A percentile compares a stretch with the other conserved stretches of the same genome.
phyloP scores from a whole-genome alignment of 306 rosid species.

The Vigna angularis region DNA sequence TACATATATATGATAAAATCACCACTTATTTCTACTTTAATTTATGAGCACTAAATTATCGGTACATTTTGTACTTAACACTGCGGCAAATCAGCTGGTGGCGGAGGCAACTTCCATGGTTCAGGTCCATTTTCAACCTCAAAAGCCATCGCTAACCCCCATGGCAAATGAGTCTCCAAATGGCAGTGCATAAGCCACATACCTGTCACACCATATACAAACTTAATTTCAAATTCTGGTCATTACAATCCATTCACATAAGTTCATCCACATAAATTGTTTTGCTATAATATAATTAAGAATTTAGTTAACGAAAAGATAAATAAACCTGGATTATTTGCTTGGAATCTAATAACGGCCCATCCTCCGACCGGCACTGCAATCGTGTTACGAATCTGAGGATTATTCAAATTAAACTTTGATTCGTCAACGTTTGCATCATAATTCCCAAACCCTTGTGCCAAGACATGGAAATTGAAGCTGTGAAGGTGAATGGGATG shows the following conservation, averaged over 20 bases:
- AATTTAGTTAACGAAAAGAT: not conserved
- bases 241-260: too few relatives aligned
- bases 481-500: constrained; percentile 77
- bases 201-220: constrained; percentile 39
- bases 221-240: not conserved
- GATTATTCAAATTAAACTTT: constrained; percentile 52
- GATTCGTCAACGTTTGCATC: constrained; percentile 41
- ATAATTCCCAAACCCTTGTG: constrained; percentile 72
- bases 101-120: constrained; percentile 53
- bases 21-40: not conserved
- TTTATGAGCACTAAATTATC: constrained; percentile 10
- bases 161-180: constrained; percentile 61
- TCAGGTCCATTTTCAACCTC: constrained; percentile 34
- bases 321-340: constrained; percentile 42
- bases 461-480: constrained; percentile 61
- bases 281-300: too few relatives aligned
- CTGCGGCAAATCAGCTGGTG: constrained; percentile 63
- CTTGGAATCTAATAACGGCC: constrained; percentile 54
- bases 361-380: constrained; percentile 63
- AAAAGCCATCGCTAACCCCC: constrained; percentile 60
- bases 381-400: constrained; percentile 56
- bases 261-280: too few relatives aligned
- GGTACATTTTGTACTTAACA: constrained; percentile 33
- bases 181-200: constrained; percentile 66
- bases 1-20: not conserved